Base-by-base conservation (phyloP, 768 basidiomycete species). In the Naganishia friedmannii region DNA sequence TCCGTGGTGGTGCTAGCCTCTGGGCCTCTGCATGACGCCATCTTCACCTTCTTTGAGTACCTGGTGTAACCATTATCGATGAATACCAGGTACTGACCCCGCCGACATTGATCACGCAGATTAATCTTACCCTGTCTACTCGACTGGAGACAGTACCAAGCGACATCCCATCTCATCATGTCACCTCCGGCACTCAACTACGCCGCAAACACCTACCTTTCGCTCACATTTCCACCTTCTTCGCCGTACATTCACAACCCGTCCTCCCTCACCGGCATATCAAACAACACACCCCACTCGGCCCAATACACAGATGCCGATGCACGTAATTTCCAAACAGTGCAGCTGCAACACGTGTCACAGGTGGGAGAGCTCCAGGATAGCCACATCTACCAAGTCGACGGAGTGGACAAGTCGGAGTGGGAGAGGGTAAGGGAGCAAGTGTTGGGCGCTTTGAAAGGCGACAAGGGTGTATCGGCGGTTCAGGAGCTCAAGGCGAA, bases 361-460 rank as follows among this genome's bases (percentile, higher is more conserved):
- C 69, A 66, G n/a, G 63, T 70, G 4, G 69, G 69, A 2, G 60
- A 65, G 60, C 63, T 70, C 2, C 31, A 54, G 21, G 69, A 70
- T 34, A 65, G 60, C 48, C 69, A 65, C 32, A 66, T 70, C 19
- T 70, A 70, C 54, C 69, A 66, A 53, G 53, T 70, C 0, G 58
- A 60, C 23, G 69, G 51, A 17, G 67, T 68, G 29, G 46, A 53
- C 31, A 70, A 70, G 63, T 23, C 46, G 8, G 69, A 65, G 42
- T 70, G 57, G 53, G 60, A 70, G 19, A 42, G 48, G 28, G 63
- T 70, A 2, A 70, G 65, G 53, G 69, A 54, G 29, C 58, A 66
- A 31, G 69, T 65, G 15, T 17, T 70, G 58, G 53, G 51, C 1
- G 58, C 45, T 29, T 28, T 70, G 23, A 70, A 48, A 31, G 34